These are phyloP conservation scores for Schwanniomyces occidentalis DNA, from an alignment of 805 yeast species.

Conservation along the genomic window DNA sequence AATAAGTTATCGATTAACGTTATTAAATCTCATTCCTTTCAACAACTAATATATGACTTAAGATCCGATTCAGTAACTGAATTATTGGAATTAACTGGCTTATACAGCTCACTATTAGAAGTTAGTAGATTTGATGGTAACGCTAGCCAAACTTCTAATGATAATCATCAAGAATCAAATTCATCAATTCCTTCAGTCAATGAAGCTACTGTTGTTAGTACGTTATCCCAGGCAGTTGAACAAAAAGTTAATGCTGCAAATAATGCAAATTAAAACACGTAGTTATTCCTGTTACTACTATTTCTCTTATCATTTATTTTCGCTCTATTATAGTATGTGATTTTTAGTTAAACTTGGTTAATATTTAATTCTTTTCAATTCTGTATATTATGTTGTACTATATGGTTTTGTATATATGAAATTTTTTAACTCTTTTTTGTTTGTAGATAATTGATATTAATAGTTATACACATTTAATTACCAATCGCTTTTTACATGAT, in stretches of 20 bases:
- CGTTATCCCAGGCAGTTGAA: conserved; percentile 20
- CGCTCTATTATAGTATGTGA: too few relatives aligned
- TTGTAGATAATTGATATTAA: too few relatives aligned
- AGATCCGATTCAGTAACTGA: conserved; percentile 49
- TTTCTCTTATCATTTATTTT: conserved; percentile 1
- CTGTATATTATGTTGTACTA: conserved; percentile 5
- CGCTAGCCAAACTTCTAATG: conserved; percentile 7
- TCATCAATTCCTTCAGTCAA: conserved; percentile 16
- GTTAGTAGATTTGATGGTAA: conserved; percentile 32
- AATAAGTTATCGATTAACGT: conserved; percentile 49
- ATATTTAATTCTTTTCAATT: too few relatives aligned
- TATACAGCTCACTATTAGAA: conserved; percentile 47
- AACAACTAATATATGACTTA: conserved; percentile 51
- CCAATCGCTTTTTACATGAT: too few relatives aligned
- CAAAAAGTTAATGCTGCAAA: conserved; percentile 13
- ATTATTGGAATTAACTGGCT: conserved; percentile 44
- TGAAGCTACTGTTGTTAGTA: conserved; percentile 26
- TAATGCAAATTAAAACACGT: conserved; percentile 3
- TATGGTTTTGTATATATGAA: too few relatives aligned
- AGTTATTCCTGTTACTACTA: not conserved
- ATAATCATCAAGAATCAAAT: conserved; percentile 5
- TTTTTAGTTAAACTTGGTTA: too few relatives aligned
- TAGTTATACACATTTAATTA: too few relatives aligned
- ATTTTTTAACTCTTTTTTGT: too few relatives aligned
- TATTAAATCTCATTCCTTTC: conserved; percentile 51